Conservation (phyloP, 2,329 filamentous ascomycete genomes). For the Aspergillus fructus region DNA sequence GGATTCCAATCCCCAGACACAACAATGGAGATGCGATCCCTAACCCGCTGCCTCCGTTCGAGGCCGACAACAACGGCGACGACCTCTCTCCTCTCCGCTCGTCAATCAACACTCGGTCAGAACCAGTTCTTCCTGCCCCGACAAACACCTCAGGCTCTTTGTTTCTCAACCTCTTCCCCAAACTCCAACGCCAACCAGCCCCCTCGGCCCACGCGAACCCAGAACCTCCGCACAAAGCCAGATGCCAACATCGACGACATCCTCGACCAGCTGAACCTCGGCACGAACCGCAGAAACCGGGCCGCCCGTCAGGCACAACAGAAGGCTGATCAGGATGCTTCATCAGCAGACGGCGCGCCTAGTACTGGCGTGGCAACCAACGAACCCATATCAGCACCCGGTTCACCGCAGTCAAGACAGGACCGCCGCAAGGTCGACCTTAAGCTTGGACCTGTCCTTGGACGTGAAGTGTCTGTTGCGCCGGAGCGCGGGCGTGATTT, state of each 20-base stretch:
- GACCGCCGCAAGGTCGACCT: slow-evolving; percentile 27
- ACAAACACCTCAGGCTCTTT: slow-evolving; percentile 13
- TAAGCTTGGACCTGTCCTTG: slow-evolving; percentile 39
- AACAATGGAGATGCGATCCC: slow-evolving; percentile 33
- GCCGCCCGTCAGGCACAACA: not conserved
- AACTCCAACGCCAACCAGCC: slow-evolving; percentile 8
- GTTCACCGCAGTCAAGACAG: not conserved
- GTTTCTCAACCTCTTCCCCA: slow-evolving; percentile 22
- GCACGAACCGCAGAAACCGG: slow-evolving; percentile 4
- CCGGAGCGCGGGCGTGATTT: slow-evolving; percentile 34
- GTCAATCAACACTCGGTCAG: slow-evolving; percentile 11
- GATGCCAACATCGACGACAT: slow-evolving; percentile 31
- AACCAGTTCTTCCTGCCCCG: slow-evolving; percentile 16
- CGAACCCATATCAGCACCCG: no score
- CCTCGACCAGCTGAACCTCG: slow-evolving; percentile 33
- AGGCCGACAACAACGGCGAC: slow-evolving; percentile 21
- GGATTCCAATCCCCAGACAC: not conserved
- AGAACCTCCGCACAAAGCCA: not conserved
- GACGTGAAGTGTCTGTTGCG: slow-evolving; percentile 36
- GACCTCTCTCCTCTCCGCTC: slow-evolving; percentile 25
- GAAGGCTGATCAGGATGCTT: no score
- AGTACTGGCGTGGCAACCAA: no score
- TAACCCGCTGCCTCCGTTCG: slow-evolving; percentile 33
- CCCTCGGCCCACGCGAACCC: not conserved
- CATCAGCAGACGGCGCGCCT: no score